Conservation (phyloP, 176 grass and related monocot species). For the Cenchrus americanus region DNA sequence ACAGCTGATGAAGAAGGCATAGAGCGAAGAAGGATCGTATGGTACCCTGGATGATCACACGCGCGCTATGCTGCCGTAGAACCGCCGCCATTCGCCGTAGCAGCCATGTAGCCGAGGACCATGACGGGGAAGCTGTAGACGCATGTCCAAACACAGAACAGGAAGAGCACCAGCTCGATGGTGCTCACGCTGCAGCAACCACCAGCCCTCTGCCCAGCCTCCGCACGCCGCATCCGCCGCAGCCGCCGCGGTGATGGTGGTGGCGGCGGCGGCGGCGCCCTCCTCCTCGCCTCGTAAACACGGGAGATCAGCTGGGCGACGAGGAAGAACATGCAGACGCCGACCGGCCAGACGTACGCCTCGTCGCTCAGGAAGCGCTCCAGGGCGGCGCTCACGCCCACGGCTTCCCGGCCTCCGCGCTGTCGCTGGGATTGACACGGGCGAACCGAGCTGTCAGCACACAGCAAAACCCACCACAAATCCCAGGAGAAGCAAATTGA, state of each 20-base stretch:
- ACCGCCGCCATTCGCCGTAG: background rate
- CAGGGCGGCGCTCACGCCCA: background rate
- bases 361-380: too few relatives aligned
- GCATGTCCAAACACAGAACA: background rate
- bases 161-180: background rate
- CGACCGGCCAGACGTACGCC: background rate
- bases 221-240: background rate
- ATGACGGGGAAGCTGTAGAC: constrained; percentile 1
- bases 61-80: background rate
- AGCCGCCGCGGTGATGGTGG: too few relatives aligned
- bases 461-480: background rate
- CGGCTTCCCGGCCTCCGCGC: background rate
- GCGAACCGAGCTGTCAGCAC: background rate
- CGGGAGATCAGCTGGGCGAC: background rate
- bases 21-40: background rate
- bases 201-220: background rate
- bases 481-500: background rate
- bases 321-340: background rate
- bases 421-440: background rate
- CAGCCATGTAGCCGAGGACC: background rate
- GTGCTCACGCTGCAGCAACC: background rate
- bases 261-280: background rate
- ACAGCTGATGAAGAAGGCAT: background rate
- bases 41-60: background rate
- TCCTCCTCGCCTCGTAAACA: background rate